Base-by-base conservation (phyloP, 139 green algal species). In the Chara braunii region DNA sequence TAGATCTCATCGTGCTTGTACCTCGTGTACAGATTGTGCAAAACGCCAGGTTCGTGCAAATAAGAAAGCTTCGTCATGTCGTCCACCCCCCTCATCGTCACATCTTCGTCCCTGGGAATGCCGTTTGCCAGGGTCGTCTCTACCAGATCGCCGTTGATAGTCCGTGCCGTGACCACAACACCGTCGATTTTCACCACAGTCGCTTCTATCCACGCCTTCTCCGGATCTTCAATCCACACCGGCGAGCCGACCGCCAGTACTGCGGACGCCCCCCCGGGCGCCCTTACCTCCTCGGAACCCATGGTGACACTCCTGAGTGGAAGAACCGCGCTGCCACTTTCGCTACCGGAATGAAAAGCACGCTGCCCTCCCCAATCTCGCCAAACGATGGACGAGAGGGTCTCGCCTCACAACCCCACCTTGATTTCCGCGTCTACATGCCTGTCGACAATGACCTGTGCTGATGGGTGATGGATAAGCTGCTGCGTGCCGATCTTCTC, bases 11-110 rank as follows among this genome's bases (percentile, higher is more conserved):
- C 85, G 30, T 88, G 67, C 2, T 42, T 30, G 51, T 94, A 94
- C 32, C 87, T 74, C 4, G 81, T 70, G 5, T 64, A 48, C 48
- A 94, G 78, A 24, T 88, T 94, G 51, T 92, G 75, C 60, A 94
- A 65, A 37, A 99, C 94, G 0, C 87, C 90, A 2, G 94, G 92
- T 84, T 99, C 94, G 75, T 98, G 91, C 12, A 99, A 83, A 78
- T 98, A 97, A 0, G 85, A 84, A 37, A 99, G 81, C 31, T 85
- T 89, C 0, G 90, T 98, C 94, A 99, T 99, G 83, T 99, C 79
- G 52, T 85, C 70, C 31, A 78, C 53, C 22, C 70, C 70, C 33
- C 29, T 37, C 35, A 23, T 70, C 34, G 55, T 40, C 29, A 40
- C 37, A 12, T 74, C 65, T 23, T 28, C 22, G 12, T 74, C 65